Base-by-base conservation (phyloP, 2,329 filamentous ascomycete genomes). In the Cladosporium oxysporum region DNA sequence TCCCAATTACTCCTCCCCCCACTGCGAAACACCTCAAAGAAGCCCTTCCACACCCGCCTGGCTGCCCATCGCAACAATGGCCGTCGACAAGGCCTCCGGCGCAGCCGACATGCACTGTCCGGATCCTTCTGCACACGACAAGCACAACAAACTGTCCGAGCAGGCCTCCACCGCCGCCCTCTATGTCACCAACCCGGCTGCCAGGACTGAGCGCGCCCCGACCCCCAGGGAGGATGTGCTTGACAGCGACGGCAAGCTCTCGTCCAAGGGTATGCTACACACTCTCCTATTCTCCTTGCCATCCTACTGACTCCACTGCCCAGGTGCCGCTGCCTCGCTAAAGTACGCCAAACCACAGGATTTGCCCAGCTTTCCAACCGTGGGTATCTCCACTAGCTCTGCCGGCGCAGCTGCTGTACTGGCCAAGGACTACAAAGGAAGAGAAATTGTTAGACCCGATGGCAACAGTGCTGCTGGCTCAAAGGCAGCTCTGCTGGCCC, bases 291-390 rank as follows among this genome's bases (percentile, higher is more conserved):
- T 18, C 7, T 52, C 16, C 7, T 62, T 23, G 37, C 31, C 10
- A 58, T 23, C 10, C 58, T 65, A 60, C 66, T 73, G 41, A 74
- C 71, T 59, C 47, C 41, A 49, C 31, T 31, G 21, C 26, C n/a
- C 68, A 88, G 86, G 86, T 70, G 86, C 86, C 62, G 85, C 86
- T 23, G 78, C 84, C 59, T 87, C 85, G 62, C 81, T 93, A 67
- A 90, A 88, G 76, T 91, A 92, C 81, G 91, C 91, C 67, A 85
- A 87, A 72, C 86, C 90, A 52, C 83, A 87, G 73, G 88, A 91
- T 71, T 84, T 95, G 26, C 91, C 91, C 44, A 91, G 89, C 73
- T 94, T 85, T 72, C 91, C 91, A 14, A 88, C 89, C 11, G 76
- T 83, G 66, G 90, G 91, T 44, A 82, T 92, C 61, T 91, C 91